These are phyloP conservation scores for Sporisorium graminicola DNA, from an alignment of 1,284 basidiomycete species.

Conservation along the genomic window DNA sequence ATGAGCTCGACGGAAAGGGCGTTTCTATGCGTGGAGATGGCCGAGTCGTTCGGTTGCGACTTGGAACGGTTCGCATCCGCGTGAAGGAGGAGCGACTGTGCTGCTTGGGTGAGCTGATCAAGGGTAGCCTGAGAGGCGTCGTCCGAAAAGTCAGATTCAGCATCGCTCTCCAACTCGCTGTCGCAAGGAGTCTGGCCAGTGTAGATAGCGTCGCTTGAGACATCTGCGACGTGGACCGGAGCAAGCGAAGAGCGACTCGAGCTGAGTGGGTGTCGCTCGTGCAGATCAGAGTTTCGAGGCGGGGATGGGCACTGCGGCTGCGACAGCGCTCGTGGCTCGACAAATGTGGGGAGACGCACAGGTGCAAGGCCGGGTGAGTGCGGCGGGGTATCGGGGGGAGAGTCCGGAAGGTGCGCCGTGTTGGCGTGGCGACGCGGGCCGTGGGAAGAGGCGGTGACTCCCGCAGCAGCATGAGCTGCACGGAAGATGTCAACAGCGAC, in stretches of 20 bases:
- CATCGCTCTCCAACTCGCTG: constrained; percentile 36
- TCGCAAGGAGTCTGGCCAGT: constrained; percentile 42
- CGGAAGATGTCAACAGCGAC: constrained; percentile 50
- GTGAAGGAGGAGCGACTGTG: constrained; percentile 36
- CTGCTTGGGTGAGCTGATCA: constrained; percentile 34
- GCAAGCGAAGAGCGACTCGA: background rate
- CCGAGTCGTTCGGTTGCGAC: constrained; percentile 15
- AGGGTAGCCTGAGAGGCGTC: constrained; percentile 39
- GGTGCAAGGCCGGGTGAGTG: constrained; percentile 42
- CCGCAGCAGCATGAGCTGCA: constrained; percentile 18
- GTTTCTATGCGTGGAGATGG: constrained; percentile 19
- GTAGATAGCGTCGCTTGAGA: constrained; percentile 31
- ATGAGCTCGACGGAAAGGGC: constrained; percentile 34
- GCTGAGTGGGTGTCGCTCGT: background rate
- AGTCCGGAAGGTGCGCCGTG: constrained; percentile 42
- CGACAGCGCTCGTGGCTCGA: constrained; percentile 13
- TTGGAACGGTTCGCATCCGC: constrained; percentile 19
- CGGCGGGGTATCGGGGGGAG: constrained; percentile 55
- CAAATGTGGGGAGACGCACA: constrained; percentile 13
- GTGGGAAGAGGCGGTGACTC: background rate
- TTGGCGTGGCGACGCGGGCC: constrained; percentile 15
- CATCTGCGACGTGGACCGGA: background rate
- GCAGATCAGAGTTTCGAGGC: background rate
- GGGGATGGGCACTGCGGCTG: constrained; percentile 22
- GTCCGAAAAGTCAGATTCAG: constrained; percentile 26